phyloP scores from a whole-genome alignment of 768 basidiomycete genomes.

The Pisolithus sp. region DNA sequence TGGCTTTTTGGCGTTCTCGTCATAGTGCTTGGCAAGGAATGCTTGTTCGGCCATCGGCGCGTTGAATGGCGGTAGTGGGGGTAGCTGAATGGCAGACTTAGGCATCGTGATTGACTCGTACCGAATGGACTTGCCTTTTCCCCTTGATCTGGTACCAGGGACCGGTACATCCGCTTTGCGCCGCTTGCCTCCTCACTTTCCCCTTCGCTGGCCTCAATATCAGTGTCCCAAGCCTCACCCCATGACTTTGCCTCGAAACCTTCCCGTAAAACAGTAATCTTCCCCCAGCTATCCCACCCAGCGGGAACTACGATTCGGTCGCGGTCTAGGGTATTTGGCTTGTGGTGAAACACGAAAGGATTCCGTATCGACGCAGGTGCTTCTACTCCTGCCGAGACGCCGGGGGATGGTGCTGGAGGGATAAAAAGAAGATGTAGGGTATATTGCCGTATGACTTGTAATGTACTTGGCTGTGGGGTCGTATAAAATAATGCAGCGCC shows the following conservation, averaged over 20 bases:
- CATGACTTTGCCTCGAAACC: conserved; percentile 81
- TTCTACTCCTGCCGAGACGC: conserved; percentile 27
- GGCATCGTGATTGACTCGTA: background rate
- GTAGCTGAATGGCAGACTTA: conserved; percentile 36
- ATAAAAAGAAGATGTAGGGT: conserved; percentile 62
- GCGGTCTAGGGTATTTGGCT: conserved; percentile 88
- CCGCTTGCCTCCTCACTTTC: conserved; percentile 39
- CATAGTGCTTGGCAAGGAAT: conserved; percentile 88
- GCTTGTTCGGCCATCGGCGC: conserved; percentile 82
- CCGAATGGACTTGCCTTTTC: conserved; percentile 46
- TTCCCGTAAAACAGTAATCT: conserved; percentile 84
- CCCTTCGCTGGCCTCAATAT: conserved; percentile 46
- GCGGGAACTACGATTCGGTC: conserved; percentile 89
- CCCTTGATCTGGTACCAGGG: conserved; percentile 71
- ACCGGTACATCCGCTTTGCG: conserved; percentile 60
- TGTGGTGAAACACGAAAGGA: conserved; percentile 80
- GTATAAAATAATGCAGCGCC: conserved; percentile 92
- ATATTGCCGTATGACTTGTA: conserved; percentile 75
- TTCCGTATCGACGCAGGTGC: conserved; percentile 53
- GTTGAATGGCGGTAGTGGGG: conserved; percentile 69
- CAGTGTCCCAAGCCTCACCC: conserved; percentile 76
- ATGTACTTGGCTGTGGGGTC: conserved; percentile 69
- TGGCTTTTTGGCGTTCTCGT: conserved; percentile 84
- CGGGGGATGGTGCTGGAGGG: conserved; percentile 52
- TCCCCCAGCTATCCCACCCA: conserved; percentile 99